Evolutionary conservation across 768 basidiomycete species (phyloP).

Genomic region (Rhodosporidiobolus sp.): DNA sequence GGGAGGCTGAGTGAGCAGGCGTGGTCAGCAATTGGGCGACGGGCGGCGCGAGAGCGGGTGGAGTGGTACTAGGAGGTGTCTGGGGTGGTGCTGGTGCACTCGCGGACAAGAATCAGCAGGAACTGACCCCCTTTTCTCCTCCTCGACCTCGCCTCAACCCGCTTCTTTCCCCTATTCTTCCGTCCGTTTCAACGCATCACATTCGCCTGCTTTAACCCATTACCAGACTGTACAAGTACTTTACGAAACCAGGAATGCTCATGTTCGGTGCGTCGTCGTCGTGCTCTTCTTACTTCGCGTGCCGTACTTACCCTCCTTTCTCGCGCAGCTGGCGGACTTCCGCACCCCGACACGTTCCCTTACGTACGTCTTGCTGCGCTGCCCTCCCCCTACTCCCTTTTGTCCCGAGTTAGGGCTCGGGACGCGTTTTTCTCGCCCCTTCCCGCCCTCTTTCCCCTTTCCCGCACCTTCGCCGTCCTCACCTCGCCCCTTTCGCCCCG

Average conservation of each 20-base stretch:
- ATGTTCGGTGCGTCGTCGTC: conserved; percentile 51
- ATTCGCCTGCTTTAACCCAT: background rate
- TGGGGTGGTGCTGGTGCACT: too few relatives aligned
- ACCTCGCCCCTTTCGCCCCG: background rate
- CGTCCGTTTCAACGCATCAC: too few relatives aligned
- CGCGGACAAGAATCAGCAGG: too few relatives aligned
- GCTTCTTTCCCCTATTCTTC: too few relatives aligned
- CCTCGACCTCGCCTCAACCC: background rate
- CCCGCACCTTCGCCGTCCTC: background rate
- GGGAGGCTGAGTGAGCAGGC: background rate
- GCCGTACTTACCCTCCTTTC: too few relatives aligned
- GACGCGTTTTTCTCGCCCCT: background rate
- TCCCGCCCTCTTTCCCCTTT: background rate
- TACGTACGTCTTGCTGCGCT: conserved; percentile 12
- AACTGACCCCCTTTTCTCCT: too few relatives aligned
- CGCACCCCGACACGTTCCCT: conserved; percentile 61
- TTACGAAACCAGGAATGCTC: conserved; percentile 50
- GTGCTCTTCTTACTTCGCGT: too few relatives aligned
- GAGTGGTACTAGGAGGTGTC: too few relatives aligned
- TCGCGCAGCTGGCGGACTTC: conserved; percentile 62
- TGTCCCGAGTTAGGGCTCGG: background rate
- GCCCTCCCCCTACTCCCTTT: too few relatives aligned
- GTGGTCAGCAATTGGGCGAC: too few relatives aligned
- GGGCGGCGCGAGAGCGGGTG: too few relatives aligned
- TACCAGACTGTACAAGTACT: conserved; percentile 33